Percentiles rank a stretch among this genome's conserved stretches.
These are phyloP conservation scores for barrel medic (Medicago truncatula) DNA, from an alignment of 306 rosid genomes.

Conservation along the genomic window DNA sequence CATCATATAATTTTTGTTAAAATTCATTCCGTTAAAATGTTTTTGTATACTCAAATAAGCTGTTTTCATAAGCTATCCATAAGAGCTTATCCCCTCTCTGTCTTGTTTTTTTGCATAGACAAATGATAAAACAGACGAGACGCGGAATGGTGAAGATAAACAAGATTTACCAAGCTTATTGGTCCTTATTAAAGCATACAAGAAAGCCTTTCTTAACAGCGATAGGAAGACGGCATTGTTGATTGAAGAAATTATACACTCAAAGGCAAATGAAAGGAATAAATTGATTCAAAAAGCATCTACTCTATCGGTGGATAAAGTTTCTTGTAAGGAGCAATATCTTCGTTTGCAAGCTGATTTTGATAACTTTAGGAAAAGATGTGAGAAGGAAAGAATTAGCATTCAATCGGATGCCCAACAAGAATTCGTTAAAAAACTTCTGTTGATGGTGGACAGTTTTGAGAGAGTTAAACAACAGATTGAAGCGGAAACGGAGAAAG, in stretches of 20 bases:
- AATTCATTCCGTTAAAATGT: not conserved
- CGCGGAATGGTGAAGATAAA: conserved; percentile 40
- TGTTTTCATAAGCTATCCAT: too few species aligned
- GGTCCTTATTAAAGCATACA: conserved; percentile 68
- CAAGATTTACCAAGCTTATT: conserved; percentile 45
- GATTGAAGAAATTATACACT: conserved; percentile 57
- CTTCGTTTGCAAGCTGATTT: conserved; percentile 89
- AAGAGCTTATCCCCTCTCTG: too few species aligned
- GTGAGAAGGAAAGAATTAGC: conserved; percentile 66
- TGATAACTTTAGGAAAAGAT: conserved; percentile 85
- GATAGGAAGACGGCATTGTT: conserved; percentile 52
- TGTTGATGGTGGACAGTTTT: conserved; percentile 87
- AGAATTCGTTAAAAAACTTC: conserved; percentile 70
- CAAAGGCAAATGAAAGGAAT: conserved; percentile 51
- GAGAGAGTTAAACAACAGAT: conserved; percentile 76
- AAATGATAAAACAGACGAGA: conserved; percentile 50
- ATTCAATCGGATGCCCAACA: conserved; percentile 67
- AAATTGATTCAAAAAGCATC: conserved; percentile 62
- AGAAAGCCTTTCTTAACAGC: conserved; percentile 66
- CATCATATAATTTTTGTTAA: not conserved
- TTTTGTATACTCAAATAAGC: too few species aligned
- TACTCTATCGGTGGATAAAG: conserved; percentile 58
- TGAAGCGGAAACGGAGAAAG: conserved; percentile 75
- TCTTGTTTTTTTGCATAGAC: conserved; percentile 39
- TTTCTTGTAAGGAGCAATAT: conserved; percentile 68